These are phyloP conservation scores for Symbiodinium pilosum DNA, from an alignment of 73 alveolate species.

Conservation along the genomic window DNA sequence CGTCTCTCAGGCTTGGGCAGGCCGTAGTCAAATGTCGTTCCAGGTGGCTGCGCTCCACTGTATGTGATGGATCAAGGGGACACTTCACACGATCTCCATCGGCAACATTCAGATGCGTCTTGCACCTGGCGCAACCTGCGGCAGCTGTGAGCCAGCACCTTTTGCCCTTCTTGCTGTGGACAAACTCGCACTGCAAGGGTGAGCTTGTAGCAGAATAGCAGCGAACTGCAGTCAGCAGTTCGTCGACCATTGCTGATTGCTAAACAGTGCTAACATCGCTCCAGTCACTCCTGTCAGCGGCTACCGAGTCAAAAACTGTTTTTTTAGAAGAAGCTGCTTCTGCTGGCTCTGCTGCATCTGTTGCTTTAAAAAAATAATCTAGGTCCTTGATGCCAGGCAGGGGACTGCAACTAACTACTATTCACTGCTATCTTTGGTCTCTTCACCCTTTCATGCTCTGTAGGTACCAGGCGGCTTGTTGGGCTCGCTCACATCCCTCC, in stretches of 20 bases:
- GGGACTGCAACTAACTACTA: too few species aligned
- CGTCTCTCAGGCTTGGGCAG: conserved; percentile 17
- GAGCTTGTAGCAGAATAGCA: background rate
- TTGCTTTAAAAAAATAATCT: too few species aligned
- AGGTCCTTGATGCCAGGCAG: too few species aligned
- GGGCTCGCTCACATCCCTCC: too few species aligned
- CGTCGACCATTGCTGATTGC: background rate
- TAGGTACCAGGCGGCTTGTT: too few species aligned
- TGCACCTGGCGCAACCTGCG: background rate
- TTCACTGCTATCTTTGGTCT: too few species aligned
- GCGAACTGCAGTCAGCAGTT: background rate
- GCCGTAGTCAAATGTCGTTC: background rate
- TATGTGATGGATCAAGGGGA: conserved; percentile 15
- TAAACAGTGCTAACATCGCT: too few species aligned
- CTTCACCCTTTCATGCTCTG: too few species aligned
- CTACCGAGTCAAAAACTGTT: too few species aligned
- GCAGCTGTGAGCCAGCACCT: conserved; percentile 2
- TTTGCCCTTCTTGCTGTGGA: conserved; percentile 4
- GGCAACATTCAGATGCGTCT: background rate
- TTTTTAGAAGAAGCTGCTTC: too few species aligned
- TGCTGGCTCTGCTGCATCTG: too few species aligned
- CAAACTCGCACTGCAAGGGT: background rate
- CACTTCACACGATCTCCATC: conserved; percentile 1
- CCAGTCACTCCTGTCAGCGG: too few species aligned
- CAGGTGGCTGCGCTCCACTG: conserved; percentile 9